Conservation (phyloP, 2,329 filamentous ascomycete genomes). For the Pseudomassariella vexata region DNA sequence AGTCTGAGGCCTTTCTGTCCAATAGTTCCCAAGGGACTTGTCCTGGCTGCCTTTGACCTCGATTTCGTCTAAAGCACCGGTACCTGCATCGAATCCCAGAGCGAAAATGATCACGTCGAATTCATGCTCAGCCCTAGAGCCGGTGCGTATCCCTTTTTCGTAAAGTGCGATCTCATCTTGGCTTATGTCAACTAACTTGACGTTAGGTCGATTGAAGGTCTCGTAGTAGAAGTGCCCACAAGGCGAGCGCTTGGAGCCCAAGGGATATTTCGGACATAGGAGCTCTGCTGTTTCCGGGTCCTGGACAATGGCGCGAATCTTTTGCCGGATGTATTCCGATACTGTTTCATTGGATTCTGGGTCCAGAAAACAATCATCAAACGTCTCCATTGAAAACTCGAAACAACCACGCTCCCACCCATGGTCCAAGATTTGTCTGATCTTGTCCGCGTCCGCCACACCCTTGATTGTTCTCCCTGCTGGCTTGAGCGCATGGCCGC, state of each 20-base stretch:
- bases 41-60: background rate
- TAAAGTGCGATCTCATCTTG: background rate
- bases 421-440: background rate
- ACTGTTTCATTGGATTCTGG: background rate
- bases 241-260: slow-evolving; percentile 1
- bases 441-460: background rate
- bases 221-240: slow-evolving; percentile 3
- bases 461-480: background rate
- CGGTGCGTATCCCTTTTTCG: slow-evolving; percentile 1
- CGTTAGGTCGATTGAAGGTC: slow-evolving; percentile 1
- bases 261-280: slow-evolving; percentile 1
- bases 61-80: background rate
- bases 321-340: background rate
- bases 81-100: slow-evolving; percentile 3
- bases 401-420: background rate
- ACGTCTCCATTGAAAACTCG: background rate
- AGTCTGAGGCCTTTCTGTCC: background rate
- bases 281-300: background rate
- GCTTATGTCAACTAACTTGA: background rate
- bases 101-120: slow-evolving; percentile 2
- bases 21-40: background rate
- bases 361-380: background rate
- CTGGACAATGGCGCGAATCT: slow-evolving; percentile 1
- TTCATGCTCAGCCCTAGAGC: background rate
- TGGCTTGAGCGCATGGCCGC: background rate